Base-by-base conservation (phyloP, 371 early-diverging fungal genomes). In the Saksenaea vasiformis region DNA sequence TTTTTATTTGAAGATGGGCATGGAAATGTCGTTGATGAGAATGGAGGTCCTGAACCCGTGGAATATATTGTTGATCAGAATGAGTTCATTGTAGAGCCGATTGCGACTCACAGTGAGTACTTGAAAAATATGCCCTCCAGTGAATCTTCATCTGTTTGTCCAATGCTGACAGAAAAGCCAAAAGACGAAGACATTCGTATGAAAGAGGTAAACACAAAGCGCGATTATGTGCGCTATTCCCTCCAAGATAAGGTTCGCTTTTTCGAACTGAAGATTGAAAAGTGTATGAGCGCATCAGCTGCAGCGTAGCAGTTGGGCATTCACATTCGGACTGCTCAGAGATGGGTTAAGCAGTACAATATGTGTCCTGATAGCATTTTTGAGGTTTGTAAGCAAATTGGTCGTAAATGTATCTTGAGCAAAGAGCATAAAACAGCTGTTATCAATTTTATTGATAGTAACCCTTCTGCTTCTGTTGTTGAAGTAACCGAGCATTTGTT, bases 261-360 rank as follows among this genome's bases (percentile, higher is more conserved):
- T 51, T 60, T 58, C 31, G 31, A 31, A 2, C 31, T 31, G 31
- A 31, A 60, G 66, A 56, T 56, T 65, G 61, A 60, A 55, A 65
- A 65, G 66, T 55, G 56, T 61, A 56, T 61, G 66, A 56, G 55
- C 39, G 66, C 66, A 51, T 44, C 66, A 66, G 56, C 66, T 61
- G 61, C 66, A 56, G 66, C 66, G 35, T 56, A 66, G 58, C 57
- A 62, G 68, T 63, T 68, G 60, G 60, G 90, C 81, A 70, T 63
- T 63, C 64, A 67, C 39, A 1, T 34, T 67, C 56, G 63, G 56
- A 67, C 55, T 38, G 59, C 68, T 44, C 41, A 63, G 35, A 60
- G 62, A 63, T 54, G 54, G 67, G 54, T 54, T 41, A 58, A 38
- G 5, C 62, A 58, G 56, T 67, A 67, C 15, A 59, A 58, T 41